A percentile compares a stretch with the other conserved stretches of the same genome.
phyloP scores from a whole-genome alignment of 768 basidiomycete species.

The Collybia sordida region DNA sequence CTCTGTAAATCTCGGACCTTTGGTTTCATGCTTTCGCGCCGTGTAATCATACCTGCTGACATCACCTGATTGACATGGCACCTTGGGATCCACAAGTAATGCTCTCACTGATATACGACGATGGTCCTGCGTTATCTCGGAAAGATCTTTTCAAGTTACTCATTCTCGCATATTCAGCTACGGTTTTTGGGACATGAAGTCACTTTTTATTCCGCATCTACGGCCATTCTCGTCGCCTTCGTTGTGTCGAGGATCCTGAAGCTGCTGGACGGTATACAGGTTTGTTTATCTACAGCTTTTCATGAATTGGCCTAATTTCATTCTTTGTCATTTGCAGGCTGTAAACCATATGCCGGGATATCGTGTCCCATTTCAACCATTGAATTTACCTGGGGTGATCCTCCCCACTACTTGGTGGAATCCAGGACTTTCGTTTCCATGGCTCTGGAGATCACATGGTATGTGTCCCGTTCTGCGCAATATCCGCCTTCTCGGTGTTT shows the following conservation, averaged over 20 bases:
- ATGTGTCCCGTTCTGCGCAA: slow-evolving; percentile 9
- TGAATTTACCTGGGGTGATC: slow-evolving; percentile 33
- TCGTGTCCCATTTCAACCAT: slow-evolving; percentile 39
- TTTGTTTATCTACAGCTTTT: too few species aligned
- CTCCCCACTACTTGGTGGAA: slow-evolving; percentile 45
- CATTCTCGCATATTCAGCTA: slow-evolving; percentile 4
- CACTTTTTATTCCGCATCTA: slow-evolving; percentile 6
- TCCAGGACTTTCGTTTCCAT: slow-evolving; percentile 32
- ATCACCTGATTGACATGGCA: too few species aligned
- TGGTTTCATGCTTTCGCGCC: too few species aligned
- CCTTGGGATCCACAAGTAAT: neutral
- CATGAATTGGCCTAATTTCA: too few species aligned
- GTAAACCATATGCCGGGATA: slow-evolving; percentile 38
- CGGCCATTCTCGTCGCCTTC: slow-evolving; percentile 21
- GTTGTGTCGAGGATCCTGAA: slow-evolving; percentile 30
- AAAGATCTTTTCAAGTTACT: neutral
- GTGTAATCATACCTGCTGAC: too few species aligned
- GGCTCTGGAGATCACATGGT: slow-evolving; percentile 36
- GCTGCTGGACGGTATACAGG: slow-evolving; percentile 28
- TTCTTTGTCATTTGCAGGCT: slow-evolving; percentile 22
- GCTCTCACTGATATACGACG: neutral
- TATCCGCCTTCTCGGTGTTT: neutral
- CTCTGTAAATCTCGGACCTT: too few species aligned
- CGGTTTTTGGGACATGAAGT: slow-evolving; percentile 14
- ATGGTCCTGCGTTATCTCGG: slow-evolving; percentile 1